Evolutionary conservation across 2,329 filamentous ascomycete species (phyloP).

Genomic region (Hypoxylon sp.): DNA sequence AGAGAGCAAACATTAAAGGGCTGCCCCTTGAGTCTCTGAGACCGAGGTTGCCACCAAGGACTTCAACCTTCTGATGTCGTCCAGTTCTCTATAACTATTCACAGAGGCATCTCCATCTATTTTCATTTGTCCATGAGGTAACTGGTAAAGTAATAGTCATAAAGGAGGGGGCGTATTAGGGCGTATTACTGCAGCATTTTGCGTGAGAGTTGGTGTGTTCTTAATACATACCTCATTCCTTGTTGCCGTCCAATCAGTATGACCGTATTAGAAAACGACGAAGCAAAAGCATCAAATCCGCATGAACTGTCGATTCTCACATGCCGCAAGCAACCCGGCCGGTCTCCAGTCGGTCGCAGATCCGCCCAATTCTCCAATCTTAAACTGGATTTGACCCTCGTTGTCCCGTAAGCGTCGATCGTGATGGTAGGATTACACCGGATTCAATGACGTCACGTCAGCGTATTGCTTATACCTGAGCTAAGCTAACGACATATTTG

Average conservation of each 20-base stretch:
- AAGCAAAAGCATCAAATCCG: neutral
- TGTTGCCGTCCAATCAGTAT: neutral
- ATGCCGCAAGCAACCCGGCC: neutral
- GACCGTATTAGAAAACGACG: neutral
- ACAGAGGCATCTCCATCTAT: neutral
- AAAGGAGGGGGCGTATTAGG: neutral
- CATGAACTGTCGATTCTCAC: conserved; percentile 14
- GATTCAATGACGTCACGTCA: conserved; percentile 24
- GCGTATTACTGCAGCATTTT: neutral
- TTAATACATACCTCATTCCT: neutral
- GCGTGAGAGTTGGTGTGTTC: neutral
- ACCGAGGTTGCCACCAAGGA: too few species aligned
- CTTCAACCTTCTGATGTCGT: too few species aligned
- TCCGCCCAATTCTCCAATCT: conserved; percentile 9
- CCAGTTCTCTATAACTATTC: neutral
- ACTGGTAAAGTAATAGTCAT: neutral
- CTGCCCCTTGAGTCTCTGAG: too few species aligned
- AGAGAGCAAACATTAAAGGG: too few species aligned
- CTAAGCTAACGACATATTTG: neutral
- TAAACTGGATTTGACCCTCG: conserved; percentile 6
- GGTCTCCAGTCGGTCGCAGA: neutral
- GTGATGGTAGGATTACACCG: conserved; percentile 21
- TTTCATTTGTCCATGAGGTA: neutral
- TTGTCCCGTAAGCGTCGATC: neutral
- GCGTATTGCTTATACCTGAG: conserved; percentile 9